Base-by-base conservation (phyloP, 2,329 filamentous ascomycete genomes). In the Penicillium vulpinum region DNA sequence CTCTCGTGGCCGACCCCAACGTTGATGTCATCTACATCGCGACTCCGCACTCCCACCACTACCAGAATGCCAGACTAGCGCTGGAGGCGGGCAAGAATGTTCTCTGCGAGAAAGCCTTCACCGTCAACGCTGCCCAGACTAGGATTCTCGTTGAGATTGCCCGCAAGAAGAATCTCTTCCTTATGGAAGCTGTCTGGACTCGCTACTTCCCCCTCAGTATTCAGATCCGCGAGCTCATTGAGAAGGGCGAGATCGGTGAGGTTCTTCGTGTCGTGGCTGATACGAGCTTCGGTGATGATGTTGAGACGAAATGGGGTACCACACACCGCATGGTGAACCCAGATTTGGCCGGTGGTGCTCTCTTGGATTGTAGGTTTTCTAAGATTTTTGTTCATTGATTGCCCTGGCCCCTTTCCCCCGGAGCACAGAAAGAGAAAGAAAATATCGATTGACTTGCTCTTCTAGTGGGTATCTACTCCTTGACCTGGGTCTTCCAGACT, bases 121-220 rank as follows among this genome's bases (percentile, higher is more conserved):
- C 91, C 1, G 89, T 93, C 61, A 96, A 88, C 62, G 91, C 89
- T 3, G 80, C 85, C 10, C 92, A 96, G 76, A 80, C 89, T 24
- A 85, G 84, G 74, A 86, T 86, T 71, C 81, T 96, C 26, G 83
- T 88, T 49, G 85, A 88, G 60, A 87, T 84, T 58, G 92, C 92
- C 7, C 84, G 80, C 71, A 81, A 85, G 68, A 93, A 91, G 81
- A 83, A 85, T 58, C 71, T 91, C 72, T 88, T 89, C 80, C 77
- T 93, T 59, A 92, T 92, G 89, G 90, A 93, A 76, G 90, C 90
- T 41, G 90, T 95, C 21, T 96, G 91, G 92, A 95, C 91, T 35
- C 82, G 92, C 57, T 94, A 88, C 78, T 94, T 96, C 78, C 92
- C 92, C 2, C 78, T 96, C 13, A 92, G 89, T 68, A 84, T 91